Percentiles rank a stretch among this genome's conserved stretches.
Conservation (phyloP, 2,329 filamentous ascomycete genomes). For the Hymenoscyphus scutula region DNA sequence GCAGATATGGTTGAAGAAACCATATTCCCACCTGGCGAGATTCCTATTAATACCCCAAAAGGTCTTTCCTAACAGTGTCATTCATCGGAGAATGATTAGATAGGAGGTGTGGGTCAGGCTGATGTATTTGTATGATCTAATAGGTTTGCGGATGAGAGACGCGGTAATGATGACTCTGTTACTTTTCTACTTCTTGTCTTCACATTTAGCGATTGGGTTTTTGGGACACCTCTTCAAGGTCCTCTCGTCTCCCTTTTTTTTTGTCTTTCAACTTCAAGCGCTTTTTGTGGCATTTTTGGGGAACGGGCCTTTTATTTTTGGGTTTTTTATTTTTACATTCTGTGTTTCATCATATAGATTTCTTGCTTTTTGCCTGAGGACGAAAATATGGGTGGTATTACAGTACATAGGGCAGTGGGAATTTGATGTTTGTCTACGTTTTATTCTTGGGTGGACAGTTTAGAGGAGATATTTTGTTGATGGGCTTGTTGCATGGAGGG, state of each 20-base stretch:
- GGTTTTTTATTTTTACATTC: not conserved
- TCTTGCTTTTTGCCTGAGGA: not conserved
- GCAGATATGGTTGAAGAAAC: slow-evolving; percentile 33
- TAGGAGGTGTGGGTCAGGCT: not conserved
- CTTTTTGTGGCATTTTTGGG: slow-evolving; percentile 1
- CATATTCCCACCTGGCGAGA: slow-evolving; percentile 26
- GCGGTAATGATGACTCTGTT: not conserved
- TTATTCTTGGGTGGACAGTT: not conserved
- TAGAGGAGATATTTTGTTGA: not conserved
- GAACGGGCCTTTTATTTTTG: not conserved
- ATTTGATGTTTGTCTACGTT: not conserved
- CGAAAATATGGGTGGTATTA: not conserved
- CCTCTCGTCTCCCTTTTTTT: not conserved
- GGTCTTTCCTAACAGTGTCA: not conserved
- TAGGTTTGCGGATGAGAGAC: not conserved
- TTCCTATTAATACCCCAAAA: slow-evolving; percentile 17
- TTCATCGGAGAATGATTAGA: not conserved
- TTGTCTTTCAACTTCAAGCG: not conserved
- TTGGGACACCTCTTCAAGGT: not conserved
- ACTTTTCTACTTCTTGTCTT: not conserved
- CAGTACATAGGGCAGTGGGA: not conserved
- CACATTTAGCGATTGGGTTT: not conserved
- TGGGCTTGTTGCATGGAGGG: not conserved
- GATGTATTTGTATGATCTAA: not conserved
- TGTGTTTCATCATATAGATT: not conserved